Evolutionary conservation across 1,139 yeast species (phyloP), one percentile per base, ranked within the genome.

Genomic region (Suhomyces ambrosiae): DNA sequence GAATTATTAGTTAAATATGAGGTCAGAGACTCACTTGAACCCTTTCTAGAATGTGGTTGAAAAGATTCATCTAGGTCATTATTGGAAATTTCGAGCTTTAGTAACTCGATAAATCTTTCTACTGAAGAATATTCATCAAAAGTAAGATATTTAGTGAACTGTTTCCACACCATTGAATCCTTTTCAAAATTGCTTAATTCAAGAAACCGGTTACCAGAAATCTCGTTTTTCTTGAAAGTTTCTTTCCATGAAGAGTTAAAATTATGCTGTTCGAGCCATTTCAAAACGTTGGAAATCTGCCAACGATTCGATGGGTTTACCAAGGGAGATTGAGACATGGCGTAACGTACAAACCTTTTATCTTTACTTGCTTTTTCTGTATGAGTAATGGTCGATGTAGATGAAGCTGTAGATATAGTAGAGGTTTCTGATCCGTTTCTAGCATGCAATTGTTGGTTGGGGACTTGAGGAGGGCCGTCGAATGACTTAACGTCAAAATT

Each of bases 161-260:
- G 85, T 63, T 48, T 79, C 73, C 71, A 77, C 54, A 57, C 71
- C 58, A 56, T 68, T 53, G 68, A 73, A 60, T 50, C 74, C 54
- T 48, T 67, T 55, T 82, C 88, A 55, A 85, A 85, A 37, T 82
- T 86, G 28, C 81, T 76, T 46, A 89, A 65, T 38, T 79, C 81
- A 17, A 88, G 61, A 52, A 88, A 88, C 24, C 76, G 65, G 35
- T 77, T 74, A 0, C 92, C 90, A 5, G 73, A 67, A 2, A 87
- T 69, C 40, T 79, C 80, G 45, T 81, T 74, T 31, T 71, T 68
- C 24, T 65, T 65, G 56, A 88, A 85, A 8, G 82, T 74, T 8
- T 71, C 77, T 21, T 74, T 68, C 96, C 96, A 89, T 9, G 82
- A 71, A 5, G 72, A 74, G 45, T 86, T 85, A 59, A 89, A 89